Conservation (phyloP, 345 rosid species). For the Eucalyptus curtisii region DNA sequence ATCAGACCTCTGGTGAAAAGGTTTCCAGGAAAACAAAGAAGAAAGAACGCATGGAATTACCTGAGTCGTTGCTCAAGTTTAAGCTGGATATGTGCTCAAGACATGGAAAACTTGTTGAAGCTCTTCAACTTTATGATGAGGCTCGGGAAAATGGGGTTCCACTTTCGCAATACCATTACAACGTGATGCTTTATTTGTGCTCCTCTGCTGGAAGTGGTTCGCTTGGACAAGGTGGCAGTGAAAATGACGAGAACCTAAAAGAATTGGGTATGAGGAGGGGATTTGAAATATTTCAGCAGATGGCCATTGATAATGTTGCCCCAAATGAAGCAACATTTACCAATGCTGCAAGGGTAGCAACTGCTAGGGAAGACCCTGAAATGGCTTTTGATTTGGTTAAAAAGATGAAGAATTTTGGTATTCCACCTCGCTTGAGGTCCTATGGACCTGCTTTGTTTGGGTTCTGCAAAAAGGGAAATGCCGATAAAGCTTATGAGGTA, state of each 20-base stretch:
- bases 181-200: slow-evolving; percentile 70
- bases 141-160: slow-evolving; percentile 33
- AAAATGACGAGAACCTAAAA: not conserved
- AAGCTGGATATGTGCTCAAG: slow-evolving; percentile 68
- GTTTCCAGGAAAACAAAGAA: slow-evolving; percentile 33
- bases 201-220: slow-evolving; percentile 25
- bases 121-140: slow-evolving; percentile 74
- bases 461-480: slow-evolving; percentile 50
- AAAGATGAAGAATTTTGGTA: slow-evolving; percentile 59
- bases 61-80: slow-evolving; percentile 36
- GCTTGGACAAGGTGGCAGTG: slow-evolving; percentile 9
- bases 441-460: slow-evolving; percentile 85
- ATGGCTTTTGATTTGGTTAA: slow-evolving; percentile 87
- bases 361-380: slow-evolving; percentile 66
- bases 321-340: slow-evolving; percentile 95
- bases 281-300: slow-evolving; percentile 67
- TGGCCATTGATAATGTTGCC: slow-evolving; percentile 49
- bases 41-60: slow-evolving; percentile 45
- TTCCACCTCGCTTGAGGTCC: slow-evolving; percentile 71
- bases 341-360: slow-evolving; percentile 65
- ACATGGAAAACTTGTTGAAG: slow-evolving; percentile 50
- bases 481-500: slow-evolving; percentile 69
- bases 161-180: slow-evolving; percentile 54
- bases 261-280: slow-evolving; percentile 46
- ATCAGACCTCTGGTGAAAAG: not conserved